Base-by-base conservation (phyloP, 495 filamentous ascomycete species). In the Penicillium lividum region DNA sequence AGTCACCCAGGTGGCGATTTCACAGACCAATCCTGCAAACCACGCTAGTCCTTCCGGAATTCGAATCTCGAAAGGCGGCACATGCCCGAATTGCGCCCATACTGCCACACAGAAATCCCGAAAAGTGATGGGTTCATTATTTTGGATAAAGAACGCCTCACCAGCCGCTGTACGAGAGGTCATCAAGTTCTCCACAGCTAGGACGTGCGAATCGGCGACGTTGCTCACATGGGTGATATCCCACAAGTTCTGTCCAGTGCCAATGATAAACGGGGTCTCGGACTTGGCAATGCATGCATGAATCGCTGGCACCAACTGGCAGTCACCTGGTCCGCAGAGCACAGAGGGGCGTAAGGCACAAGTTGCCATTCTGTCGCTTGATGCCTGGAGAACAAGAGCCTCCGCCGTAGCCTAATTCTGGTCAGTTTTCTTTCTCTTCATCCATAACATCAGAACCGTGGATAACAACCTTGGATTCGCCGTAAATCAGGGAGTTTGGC, bases 211-310 rank as follows among this genome's bases (percentile, higher is more conserved):
- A 60, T 87, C 78, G 15, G 83, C 86, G 29, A 83, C 68, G 55
- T 89, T 89, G 60, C 69, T 69, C 25, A 86, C 80, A 64, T 87
- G 83, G 27, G 81, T 84, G 47, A 86, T 80, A 67, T 88, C 84
- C 74, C 80, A 84, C 46, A 86, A 58, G 58, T 88, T 89, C 10
- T 70, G 58, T 4, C 83, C 84, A 56, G 74, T 56, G 9, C 86
- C 86, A 40, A 87, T 72, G 38, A 85, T 68, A 68, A 81, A 87
- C 1, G 77, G 74, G 5, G 83, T 86, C 64, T 86, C 77, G 34
- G 69, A 56, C 57, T 82, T 80, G 45, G 68, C 71, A 56, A 87
- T 86, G 57, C 81, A 81, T 58, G 77, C 74, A 58, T 86, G 81
- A 29, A 87, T 75, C 33, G 77, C 66, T 16, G 80, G 77, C 11